phyloP scores from a whole-genome alignment of 2,329 filamentous ascomycete species.

The Dendrostoma leiphaemia region DNA sequence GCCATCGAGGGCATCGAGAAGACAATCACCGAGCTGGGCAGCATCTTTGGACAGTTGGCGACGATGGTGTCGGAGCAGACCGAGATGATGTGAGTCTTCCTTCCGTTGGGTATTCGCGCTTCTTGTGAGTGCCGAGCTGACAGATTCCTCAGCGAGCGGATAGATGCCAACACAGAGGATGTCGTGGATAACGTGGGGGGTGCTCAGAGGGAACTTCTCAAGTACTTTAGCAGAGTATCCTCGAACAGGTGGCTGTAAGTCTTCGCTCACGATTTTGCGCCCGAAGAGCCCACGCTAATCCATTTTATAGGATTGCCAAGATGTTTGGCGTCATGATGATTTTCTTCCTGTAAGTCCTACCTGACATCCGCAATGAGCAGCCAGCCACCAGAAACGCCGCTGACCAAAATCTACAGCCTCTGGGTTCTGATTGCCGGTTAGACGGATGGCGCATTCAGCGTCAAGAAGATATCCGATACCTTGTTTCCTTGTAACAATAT shows the following conservation, averaged over 20 bases:
- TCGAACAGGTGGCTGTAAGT: conserved; percentile 80
- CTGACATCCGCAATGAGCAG: not conserved
- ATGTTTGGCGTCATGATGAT: conserved; percentile 93
- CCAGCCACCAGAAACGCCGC: not conserved
- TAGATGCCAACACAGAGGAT: conserved; percentile 96
- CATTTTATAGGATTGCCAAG: conserved; percentile 53
- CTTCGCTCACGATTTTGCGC: not conserved
- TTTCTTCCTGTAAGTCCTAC: conserved; percentile 66
- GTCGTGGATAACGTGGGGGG: conserved; percentile 98
- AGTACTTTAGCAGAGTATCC: conserved; percentile 93
- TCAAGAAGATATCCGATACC: conserved; percentile 15
- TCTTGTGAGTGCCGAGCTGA: not conserved
- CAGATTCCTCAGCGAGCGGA: conserved; percentile 58
- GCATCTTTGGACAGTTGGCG: conserved; percentile 88
- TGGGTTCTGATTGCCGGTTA: conserved; percentile 67
- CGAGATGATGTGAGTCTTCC: conserved; percentile 69
- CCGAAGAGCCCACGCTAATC: not conserved
- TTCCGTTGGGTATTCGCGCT: not conserved
- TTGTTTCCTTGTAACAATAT: conserved; percentile 18
- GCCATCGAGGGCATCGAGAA: conserved; percentile 96
- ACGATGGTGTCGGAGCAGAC: conserved; percentile 97
- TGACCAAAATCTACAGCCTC: conserved; percentile 39
- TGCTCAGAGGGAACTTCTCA: conserved; percentile 89
- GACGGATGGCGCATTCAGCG: conserved; percentile 5
- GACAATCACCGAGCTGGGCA: conserved; percentile 89